Base-by-base conservation (phyloP, 2,329 filamentous ascomycete genomes). In the Venturia nashicola region DNA sequence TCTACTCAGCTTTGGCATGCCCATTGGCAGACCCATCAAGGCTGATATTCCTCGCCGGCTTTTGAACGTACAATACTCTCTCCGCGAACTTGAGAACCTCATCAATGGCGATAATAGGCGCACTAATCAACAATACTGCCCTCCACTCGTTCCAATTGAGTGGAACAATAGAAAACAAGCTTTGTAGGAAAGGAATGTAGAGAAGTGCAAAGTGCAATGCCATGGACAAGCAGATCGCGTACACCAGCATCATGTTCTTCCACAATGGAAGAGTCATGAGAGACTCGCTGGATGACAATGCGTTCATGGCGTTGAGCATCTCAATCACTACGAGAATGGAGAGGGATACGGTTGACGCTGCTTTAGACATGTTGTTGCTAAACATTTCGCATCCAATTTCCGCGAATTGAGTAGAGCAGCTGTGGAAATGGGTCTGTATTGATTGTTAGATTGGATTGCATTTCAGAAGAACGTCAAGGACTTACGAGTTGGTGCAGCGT, bases 281-380 rank as follows among this genome's bases (percentile, higher is more conserved):
- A 18, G 90, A 96, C 77, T 99, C 94, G 75, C 90, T 96, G 0
- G 91, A 96, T 1, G 91, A 97, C 40, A 99, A 83, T 0, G 93
- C 94, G 73, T 99, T 99, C 88, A 97, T 93, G 70, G 94, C 94
- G 77, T 99, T 99, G 74, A 99, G 84, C 94, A 99, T 99, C 79
- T 99, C 94, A 72, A 99, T 97, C 66, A 97, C 91, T 57, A 99
- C 94, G 20, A 99, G 83, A 71, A 89, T 89, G 3, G 90, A 96
- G 66, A 99, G 83, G 7, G 91, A 97, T 36, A 99, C 86, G 1
- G 94, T 99, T 23, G 91, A 96, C 2, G 91, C 94, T 5, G 92
- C 85, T 77, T 93, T 92, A 69, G 92, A 86, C 81, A 89, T 88
- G 68, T 91, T 83, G 72, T 96, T 88, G 68, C 82, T 78, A 78